Evolutionary conservation across 768 basidiomycete genomes (phyloP), one percentile per base, ranked within the genome.

Genomic region (Amanita molliuscula): DNA sequence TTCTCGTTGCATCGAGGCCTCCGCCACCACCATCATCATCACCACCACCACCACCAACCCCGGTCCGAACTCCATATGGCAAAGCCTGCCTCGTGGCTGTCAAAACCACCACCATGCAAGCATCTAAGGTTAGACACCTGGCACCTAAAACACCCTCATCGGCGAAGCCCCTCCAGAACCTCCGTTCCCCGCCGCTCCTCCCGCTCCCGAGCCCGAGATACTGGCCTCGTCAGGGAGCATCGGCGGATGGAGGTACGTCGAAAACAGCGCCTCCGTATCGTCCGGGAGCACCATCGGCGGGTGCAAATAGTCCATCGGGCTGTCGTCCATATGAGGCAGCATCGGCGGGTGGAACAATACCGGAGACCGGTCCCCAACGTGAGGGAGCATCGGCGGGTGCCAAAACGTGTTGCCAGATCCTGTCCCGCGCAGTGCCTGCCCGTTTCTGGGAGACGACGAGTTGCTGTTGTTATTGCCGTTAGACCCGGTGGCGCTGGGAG

Each of bases 351-450:
- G 85, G 54, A 81, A 72, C 35, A 79, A 61, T 16, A 74, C 70
- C 1, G 77, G 77, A 3, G 81, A 80, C 49, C 73, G 67, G 23
- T 75, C 31, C 4, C 31, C 75, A 49, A 55, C 61, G 54, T 78
- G 76, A 3, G 77, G 68, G 56, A 84, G 72, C 75, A 84, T 82
- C 8, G 85, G 82, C 2, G 86, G 84, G 63, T 89, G 87, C 84
- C 85, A 88, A 58, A 84, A 82, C 6, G 82, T 76, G 54, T 76
- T 81, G 9, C 38, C 38, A 40, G 38, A 40, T 13, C 31, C 31
- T 31, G 31, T 31, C 11, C 31, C 31, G 1, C 31, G 31, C 31
- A 31, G 31, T 13, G 11, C 31, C 13, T 31, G 31, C 31, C 31
- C 31, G 31, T 31, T 31, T 10, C 31, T 5, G 13, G 31, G 10